Base-by-base conservation (phyloP, 2,329 filamentous ascomycete genomes). In the Colletotrichum camelliae region DNA sequence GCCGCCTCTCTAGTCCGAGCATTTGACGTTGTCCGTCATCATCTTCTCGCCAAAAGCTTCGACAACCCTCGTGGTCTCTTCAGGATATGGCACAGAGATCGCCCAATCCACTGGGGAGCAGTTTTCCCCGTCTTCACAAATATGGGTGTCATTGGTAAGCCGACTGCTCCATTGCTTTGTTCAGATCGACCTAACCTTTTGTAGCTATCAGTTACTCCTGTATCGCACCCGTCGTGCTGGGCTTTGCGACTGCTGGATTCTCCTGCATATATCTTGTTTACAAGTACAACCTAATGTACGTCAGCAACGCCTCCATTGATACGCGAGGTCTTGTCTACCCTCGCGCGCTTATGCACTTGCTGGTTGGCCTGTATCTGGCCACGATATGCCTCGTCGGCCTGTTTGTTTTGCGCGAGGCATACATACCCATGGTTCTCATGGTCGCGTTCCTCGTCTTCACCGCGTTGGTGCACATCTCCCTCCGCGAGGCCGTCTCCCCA, bases 261-360 rank as follows among this genome's bases (percentile, higher is more conserved):
- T 91, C 89, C 27, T 87, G 97, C 57, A 96, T 98, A 85, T 97
- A 98, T 83, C 87, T 96, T 68, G 94, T 96, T 64, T 98, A 95
- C 88, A 92, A 94, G 21, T 98, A 98, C 89, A 97, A 98, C 82
- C 86, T 98, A 71, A 89, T 98, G 66, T 98, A 95, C 83, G 95
- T 98, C 43, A 94, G 93, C 67, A 94, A 97, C 82, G 92, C 94
- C 10, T 87, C 91, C 75, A 93, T 98, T 80, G 96, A 98, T 82
- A 98, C 95, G 48, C 95, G 97, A 81, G 96, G 96, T 18, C 90
- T 96, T 16, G 93, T 95, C 79, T 98, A 98, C 82, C 94, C 95
- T 1, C 93, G 93, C n/a, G 96, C 95, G 2, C 88, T 98, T 67
- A 93, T 97, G 83, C 96, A 98, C 74, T 91, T 97, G 64, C 92